Conservation (phyloP, 148 eudicot species). For the Rhododendron henanense region DNA sequence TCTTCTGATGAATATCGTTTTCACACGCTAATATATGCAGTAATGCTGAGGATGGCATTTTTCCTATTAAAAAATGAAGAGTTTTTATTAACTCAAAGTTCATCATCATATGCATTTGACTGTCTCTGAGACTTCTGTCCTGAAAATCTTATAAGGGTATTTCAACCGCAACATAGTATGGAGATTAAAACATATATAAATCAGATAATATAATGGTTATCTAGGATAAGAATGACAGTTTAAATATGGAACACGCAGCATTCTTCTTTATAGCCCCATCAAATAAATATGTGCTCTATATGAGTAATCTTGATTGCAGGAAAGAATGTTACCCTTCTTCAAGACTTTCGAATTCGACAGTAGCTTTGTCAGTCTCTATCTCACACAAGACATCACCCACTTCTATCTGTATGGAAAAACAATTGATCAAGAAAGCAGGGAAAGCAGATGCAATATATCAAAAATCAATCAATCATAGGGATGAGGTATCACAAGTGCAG, state of each 20-base stretch:
- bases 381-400: constrained; percentile 92
- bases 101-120: background rate
- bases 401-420: constrained; percentile 55
- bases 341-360: constrained; percentile 88
- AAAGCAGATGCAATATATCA: constrained; percentile 9
- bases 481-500: background rate
- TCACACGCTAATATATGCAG: background rate
- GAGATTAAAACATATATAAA: background rate
- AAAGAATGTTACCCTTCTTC: constrained; percentile 80
- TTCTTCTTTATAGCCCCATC: background rate
- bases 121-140: background rate
- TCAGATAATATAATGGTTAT: background rate
- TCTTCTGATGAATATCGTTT: background rate
- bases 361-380: constrained; percentile 97
- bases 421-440: constrained; percentile 13
- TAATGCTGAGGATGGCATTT: background rate
- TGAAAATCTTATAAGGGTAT: background rate
- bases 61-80: background rate
- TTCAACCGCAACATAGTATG: background rate
- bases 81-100: background rate
- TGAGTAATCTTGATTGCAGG: constrained; percentile 1
- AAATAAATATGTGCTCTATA: background rate
- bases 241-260: background rate
- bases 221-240: background rate
- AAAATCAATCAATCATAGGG: background rate